Evolutionary conservation across 2,329 filamentous ascomycete species (phyloP).

Genomic region (Didymella pinodella): DNA sequence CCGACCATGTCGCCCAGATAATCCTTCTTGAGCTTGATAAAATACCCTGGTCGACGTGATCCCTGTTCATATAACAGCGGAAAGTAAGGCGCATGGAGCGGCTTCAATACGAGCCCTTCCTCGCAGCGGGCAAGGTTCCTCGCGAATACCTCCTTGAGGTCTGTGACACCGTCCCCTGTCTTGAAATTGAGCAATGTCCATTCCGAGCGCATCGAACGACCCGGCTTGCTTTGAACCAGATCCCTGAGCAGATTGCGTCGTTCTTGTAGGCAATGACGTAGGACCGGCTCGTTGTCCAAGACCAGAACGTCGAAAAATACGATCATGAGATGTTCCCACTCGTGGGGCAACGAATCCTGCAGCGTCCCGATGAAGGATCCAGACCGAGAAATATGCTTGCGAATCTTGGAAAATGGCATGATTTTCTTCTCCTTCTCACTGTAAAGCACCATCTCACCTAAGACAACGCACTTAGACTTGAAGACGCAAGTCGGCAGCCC

Average conservation of each 20-base stretch:
- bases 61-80: constrained; percentile 38
- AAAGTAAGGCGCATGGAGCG: constrained; percentile 78
- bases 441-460: constrained; percentile 84
- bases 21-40: constrained; percentile 91
- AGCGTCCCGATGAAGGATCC: constrained; percentile 73
- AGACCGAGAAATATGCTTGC: constrained; percentile 78
- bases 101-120: constrained; percentile 85
- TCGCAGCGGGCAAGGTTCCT: constrained; percentile 69
- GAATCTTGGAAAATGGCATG: constrained; percentile 80
- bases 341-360: constrained; percentile 69
- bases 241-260: constrained; percentile 67
- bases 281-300: constrained; percentile 62
- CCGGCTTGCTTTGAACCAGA: constrained; percentile 63
- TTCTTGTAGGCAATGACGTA: constrained; percentile 65
- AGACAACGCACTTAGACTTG: constrained; percentile 73
- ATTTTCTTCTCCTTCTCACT: constrained; percentile 71
- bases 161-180: constrained; percentile 39
- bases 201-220: constrained; percentile 71
- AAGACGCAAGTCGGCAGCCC: constrained; percentile 66
- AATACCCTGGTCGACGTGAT: constrained; percentile 52
- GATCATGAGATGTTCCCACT: constrained; percentile 66
- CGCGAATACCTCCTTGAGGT: constrained; percentile 63
- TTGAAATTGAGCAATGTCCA: constrained; percentile 73
- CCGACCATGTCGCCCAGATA: constrained; percentile 82
- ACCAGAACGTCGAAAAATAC: constrained; percentile 68